phyloP scores from a whole-genome alignment of 2,329 filamentous ascomycete species.

The Aureobasidium mangrovei region DNA sequence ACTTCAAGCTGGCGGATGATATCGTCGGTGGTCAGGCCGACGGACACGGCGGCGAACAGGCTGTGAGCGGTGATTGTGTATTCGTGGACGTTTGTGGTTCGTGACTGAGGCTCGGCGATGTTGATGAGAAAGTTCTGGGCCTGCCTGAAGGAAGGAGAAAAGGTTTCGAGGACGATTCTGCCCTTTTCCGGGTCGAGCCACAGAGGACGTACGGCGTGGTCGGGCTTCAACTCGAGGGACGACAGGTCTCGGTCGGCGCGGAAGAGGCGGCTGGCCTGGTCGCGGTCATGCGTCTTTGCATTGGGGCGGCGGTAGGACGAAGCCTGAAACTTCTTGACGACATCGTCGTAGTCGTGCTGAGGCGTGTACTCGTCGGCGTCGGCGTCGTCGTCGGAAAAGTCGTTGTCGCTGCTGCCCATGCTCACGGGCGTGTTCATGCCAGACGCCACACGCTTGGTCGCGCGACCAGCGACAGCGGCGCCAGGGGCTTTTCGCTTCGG shows the following conservation, averaged over 20 bases:
- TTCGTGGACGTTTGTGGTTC: constrained; percentile 86
- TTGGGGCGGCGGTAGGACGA: constrained; percentile 42
- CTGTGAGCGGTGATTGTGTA: constrained; percentile 88
- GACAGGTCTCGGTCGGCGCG: constrained; percentile 67
- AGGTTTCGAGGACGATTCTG: constrained; percentile 87
- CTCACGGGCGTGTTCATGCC: constrained; percentile 34
- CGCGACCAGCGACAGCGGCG: constrained; percentile 25
- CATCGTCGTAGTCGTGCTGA: constrained; percentile 31
- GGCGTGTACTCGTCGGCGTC: constrained; percentile 23
- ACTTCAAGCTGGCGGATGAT: constrained; percentile 83
- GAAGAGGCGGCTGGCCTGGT: constrained; percentile 48
- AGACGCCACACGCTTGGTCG: constrained; percentile 32
- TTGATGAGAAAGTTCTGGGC: constrained; percentile 94
- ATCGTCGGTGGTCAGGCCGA: constrained; percentile 80
- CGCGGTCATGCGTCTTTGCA: constrained; percentile 34
- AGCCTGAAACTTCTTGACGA: constrained; percentile 47
- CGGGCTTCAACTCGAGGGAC: constrained; percentile 71
- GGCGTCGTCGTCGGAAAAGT: constrained; percentile 38
- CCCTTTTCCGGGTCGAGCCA: constrained; percentile 88
- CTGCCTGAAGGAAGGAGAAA: constrained; percentile 75
- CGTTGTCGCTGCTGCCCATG: constrained; percentile 46
- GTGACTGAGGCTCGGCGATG: constrained; percentile 84
- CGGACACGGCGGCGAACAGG: constrained; percentile 88
- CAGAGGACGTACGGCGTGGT: constrained; percentile 80
- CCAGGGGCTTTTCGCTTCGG: constrained; percentile 31